These are phyloP conservation scores for Solanum stenotomum DNA, from an alignment of 257 asterid species.

Conservation along the genomic window DNA sequence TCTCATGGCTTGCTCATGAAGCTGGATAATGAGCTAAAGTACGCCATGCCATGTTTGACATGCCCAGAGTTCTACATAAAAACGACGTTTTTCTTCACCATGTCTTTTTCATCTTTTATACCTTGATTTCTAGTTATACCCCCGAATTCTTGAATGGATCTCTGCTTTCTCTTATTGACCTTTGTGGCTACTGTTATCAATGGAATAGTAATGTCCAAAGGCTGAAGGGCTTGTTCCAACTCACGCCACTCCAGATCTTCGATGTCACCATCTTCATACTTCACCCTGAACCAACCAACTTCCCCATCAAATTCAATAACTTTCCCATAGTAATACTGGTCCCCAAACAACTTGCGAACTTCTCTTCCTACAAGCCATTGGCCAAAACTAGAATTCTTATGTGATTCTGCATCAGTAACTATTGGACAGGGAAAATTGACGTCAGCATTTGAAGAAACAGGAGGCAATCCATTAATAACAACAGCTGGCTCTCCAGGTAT, in stretches of 20 bases:
- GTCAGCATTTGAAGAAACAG: constrained; percentile 14
- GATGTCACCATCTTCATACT: constrained; percentile 60
- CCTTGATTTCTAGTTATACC: constrained; percentile 4
- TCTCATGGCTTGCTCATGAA: not conserved
- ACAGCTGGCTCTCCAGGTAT: constrained; percentile 66
- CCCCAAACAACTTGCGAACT: constrained; percentile 38
- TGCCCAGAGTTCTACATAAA: not conserved
- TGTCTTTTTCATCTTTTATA: constrained; percentile 1
- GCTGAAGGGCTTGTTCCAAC: constrained; percentile 36
- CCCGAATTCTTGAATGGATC: constrained; percentile 10
- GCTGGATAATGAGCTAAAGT: not conserved
- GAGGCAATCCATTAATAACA: constrained; percentile 54
- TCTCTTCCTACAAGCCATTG: constrained; percentile 65
- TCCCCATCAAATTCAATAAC: constrained; percentile 40
- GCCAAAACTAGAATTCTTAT: constrained; percentile 26
- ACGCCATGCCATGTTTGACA: not conserved
- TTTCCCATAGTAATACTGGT: constrained; percentile 25
- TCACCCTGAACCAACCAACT: constrained; percentile 54
- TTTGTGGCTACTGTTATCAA: constrained; percentile 42
- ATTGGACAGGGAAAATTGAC: constrained; percentile 4
- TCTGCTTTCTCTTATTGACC: constrained; percentile 32
- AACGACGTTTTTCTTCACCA: not conserved
- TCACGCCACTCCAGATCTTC: constrained; percentile 70
- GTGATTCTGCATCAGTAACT: constrained; percentile 10
- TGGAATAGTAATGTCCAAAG: constrained; percentile 50